Conservation (phyloP, 257 asterid species). For the Fraxinus pennsylvanica region DNA sequence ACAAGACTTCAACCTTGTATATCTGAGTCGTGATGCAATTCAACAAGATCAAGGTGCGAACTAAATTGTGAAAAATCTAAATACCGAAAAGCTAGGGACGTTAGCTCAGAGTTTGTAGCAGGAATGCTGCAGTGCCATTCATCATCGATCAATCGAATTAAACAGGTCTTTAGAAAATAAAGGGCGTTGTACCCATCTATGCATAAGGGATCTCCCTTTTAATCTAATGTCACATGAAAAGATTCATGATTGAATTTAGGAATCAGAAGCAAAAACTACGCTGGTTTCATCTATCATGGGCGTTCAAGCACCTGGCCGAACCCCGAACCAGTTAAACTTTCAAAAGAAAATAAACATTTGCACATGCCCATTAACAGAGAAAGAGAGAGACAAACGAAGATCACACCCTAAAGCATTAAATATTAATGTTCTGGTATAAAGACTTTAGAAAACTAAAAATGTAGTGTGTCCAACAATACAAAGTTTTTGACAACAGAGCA, state of each 20-base stretch:
- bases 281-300: background rate
- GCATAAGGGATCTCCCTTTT: too few species aligned
- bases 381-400: background rate
- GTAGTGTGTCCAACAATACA: background rate
- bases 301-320: background rate
- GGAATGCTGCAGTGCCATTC: too few species aligned
- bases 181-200: too few species aligned
- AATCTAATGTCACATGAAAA: background rate
- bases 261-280: background rate
- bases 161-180: too few species aligned
- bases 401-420: background rate
- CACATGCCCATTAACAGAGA: background rate
- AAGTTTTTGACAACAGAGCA: background rate
- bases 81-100: too few species aligned
- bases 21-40: too few species aligned
- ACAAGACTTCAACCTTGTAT: too few species aligned
- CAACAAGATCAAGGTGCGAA: too few species aligned
- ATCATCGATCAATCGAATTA: too few species aligned
- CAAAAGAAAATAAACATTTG: background rate
- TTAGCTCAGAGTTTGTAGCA: too few species aligned
- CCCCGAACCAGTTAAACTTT: background rate
- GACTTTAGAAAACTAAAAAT: background rate
- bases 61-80: too few species aligned
- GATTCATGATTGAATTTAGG: background rate
- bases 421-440: background rate